phyloP scores from a whole-genome alignment of 1,284 basidiomycete genomes.

The Ceratobasidium theobromae region DNA sequence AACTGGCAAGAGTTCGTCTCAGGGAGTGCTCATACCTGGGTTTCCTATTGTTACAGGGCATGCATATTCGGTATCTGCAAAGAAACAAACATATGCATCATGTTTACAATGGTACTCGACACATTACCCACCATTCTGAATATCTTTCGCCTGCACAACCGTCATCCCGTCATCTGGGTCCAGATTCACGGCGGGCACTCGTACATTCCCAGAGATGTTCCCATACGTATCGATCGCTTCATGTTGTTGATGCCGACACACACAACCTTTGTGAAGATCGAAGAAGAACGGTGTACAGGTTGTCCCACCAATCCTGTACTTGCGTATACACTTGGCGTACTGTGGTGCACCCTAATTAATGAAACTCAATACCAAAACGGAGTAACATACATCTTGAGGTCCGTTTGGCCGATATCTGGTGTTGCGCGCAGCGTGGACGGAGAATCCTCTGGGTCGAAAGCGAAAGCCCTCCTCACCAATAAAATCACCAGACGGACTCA shows the following conservation, averaged over 20 bases:
- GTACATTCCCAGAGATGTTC: neutral
- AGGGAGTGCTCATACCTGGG: neutral
- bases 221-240: neutral
- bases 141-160: constrained; percentile 26
- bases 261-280: neutral
- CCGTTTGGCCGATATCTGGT: constrained; percentile 1
- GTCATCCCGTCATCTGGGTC: constrained; percentile 14
- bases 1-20: neutral
- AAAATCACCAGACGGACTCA: neutral
- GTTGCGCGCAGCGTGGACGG: neutral
- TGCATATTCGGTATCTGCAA: constrained; percentile 32
- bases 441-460: neutral
- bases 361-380: neutral
- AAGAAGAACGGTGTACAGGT: constrained; percentile 5
- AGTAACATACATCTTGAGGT: constrained; percentile 1
- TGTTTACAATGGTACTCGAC: neutral
- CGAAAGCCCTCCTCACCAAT: neutral
- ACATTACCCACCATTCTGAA: constrained; percentile 27
- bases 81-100: neutral
- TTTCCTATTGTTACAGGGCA: constrained; percentile 29
- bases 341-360: neutral
- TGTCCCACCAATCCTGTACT: constrained; percentile 9
- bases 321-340: constrained; percentile 23
- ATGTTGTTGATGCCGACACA: neutral
- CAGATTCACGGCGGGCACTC: neutral